Evolutionary conservation across 306 rosid species (phyloP).

Genomic region (Vicia sativa): DNA sequence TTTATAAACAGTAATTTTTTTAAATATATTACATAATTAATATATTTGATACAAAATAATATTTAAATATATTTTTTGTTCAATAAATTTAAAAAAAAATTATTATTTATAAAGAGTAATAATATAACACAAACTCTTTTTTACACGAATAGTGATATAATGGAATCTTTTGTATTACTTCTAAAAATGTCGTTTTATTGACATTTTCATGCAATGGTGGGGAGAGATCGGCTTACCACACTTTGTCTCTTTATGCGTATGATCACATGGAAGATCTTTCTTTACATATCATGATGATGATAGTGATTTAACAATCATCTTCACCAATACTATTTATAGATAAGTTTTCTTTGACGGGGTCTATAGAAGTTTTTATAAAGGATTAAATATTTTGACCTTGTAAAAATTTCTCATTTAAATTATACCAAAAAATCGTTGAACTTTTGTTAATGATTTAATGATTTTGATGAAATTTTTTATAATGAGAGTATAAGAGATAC

Average conservation of each 20-base stretch:
- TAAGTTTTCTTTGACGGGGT: too few species aligned
- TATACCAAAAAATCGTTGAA: too few species aligned
- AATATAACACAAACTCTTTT: neutral
- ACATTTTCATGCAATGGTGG: conserved; percentile 12
- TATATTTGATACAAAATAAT: too few species aligned
- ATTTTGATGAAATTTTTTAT: too few species aligned
- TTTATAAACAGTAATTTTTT: too few species aligned
- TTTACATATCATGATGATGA: neutral
- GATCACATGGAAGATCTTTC: neutral
- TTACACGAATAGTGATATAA: neutral
- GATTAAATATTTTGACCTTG: neutral
- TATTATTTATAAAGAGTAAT: too few species aligned
- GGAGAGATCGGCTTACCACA: neutral
- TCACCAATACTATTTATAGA: neutral
- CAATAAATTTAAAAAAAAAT: too few species aligned
- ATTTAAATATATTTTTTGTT: too few species aligned
- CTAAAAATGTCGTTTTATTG: neutral
- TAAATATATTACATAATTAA: too few species aligned
- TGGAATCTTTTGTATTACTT: neutral
- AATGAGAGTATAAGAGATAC: too few species aligned
- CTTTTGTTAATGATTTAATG: too few species aligned
- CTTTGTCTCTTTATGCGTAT: neutral
- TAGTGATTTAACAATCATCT: neutral
- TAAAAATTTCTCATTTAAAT: neutral
- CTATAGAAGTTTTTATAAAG: neutral